Evolutionary conservation across 176 grass and related monocot species (phyloP).

Genomic region (Aegilops longissima): DNA sequence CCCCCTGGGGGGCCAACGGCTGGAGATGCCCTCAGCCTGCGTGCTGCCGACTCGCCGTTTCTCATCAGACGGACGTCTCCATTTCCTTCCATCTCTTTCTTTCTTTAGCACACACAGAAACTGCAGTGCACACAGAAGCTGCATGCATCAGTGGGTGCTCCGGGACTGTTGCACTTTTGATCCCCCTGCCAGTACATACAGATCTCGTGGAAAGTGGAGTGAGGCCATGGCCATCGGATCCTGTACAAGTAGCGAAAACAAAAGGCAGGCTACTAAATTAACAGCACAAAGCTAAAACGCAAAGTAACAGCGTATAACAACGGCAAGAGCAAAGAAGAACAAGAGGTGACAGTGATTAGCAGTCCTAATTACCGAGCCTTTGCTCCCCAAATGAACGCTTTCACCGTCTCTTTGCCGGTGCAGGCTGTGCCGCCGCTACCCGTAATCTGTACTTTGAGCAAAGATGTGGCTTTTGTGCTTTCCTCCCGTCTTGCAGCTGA

Average conservation of each 20-base stretch:
- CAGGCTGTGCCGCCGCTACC: not conserved
- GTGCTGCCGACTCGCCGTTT: not conserved
- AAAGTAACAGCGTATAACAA: not conserved
- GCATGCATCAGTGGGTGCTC: slow-evolving; percentile 5
- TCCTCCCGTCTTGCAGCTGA: not conserved
- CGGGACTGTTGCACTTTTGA: slow-evolving; percentile 21
- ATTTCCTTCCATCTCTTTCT: not conserved
- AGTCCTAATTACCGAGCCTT: not conserved
- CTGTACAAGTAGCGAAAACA: not conserved
- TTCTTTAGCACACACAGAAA: not conserved
- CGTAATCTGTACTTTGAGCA: slow-evolving; percentile 23
- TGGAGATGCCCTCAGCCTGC: too few relatives aligned
- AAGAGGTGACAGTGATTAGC: not conserved
- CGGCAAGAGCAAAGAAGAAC: not conserved
- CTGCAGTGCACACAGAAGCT: not conserved
- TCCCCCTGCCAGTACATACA: not conserved
- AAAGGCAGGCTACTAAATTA: not conserved
- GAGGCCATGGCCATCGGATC: not conserved
- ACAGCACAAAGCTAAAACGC: not conserved
- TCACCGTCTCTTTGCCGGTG: not conserved
- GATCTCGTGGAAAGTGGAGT: slow-evolving; percentile 26
- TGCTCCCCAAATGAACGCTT: not conserved
- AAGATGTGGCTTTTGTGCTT: not conserved
- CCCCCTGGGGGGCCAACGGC: too few relatives aligned
- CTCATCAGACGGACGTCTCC: not conserved